Conservation (phyloP, 768 basidiomycete species). For the Macrolepiota fuliginosa region DNA sequence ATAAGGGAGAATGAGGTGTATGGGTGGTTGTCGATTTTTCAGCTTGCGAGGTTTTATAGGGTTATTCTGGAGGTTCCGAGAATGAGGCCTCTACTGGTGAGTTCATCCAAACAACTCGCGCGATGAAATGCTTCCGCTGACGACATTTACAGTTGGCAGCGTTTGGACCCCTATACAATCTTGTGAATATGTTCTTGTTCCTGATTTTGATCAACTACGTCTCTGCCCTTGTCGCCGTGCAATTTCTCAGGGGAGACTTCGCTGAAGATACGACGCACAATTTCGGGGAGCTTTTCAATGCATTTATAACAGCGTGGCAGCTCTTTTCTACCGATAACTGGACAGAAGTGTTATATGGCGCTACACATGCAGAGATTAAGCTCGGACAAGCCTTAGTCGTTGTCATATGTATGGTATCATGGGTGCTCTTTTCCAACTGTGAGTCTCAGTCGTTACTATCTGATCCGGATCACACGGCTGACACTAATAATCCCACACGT, state of each 20-base stretch:
- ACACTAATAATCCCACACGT: background rate
- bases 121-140: background rate
- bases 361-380: conserved; percentile 55
- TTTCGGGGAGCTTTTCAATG: conserved; percentile 80
- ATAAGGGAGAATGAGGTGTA: conserved; percentile 66
- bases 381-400: conserved; percentile 71
- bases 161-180: conserved; percentile 88
- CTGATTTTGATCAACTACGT: conserved; percentile 85
- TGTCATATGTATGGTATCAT: conserved; percentile 70
- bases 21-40: conserved; percentile 89
- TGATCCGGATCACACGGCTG: background rate
- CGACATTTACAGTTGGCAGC: conserved; percentile 61
- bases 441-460: conserved; percentile 26
- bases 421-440: conserved; percentile 95
- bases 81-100: conserved; percentile 84
- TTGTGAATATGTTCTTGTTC: conserved; percentile 91
- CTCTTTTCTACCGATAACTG: conserved; percentile 95
- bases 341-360: conserved; percentile 70
- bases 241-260: conserved; percentile 86
- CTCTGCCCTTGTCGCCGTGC: conserved; percentile 77
- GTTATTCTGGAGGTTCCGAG: conserved; percentile 88
- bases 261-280: conserved; percentile 50
- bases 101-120: background rate
- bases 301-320: conserved; percentile 86
- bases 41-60: conserved; percentile 84